These are phyloP conservation scores for Pseudocercospora fijiensis DNA, from an alignment of 2,329 filamentous ascomycete genomes.

Conservation along the genomic window DNA sequence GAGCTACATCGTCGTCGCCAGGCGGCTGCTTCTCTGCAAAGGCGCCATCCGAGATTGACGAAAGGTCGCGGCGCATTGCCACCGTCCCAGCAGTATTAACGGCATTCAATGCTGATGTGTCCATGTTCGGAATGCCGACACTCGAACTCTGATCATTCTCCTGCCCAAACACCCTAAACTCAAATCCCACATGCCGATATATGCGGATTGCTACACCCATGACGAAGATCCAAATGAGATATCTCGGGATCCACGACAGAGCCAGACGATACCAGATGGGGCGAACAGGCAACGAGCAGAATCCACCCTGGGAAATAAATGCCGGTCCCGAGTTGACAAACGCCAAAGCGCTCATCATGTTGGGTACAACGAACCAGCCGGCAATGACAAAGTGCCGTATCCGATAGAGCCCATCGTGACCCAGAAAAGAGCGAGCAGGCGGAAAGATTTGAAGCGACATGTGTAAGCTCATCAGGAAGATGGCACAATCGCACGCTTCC, in stretches of 20 bases:
- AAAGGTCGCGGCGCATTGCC: slow-evolving; percentile 15
- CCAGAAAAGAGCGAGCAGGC: slow-evolving; percentile 44
- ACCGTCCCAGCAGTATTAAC: background rate
- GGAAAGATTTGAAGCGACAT: slow-evolving; percentile 70
- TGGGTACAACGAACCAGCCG: slow-evolving; percentile 58
- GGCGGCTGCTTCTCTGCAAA: slow-evolving; percentile 20
- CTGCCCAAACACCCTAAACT: slow-evolving; percentile 44
- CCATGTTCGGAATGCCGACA: slow-evolving; percentile 12
- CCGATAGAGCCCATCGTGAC: slow-evolving; percentile 66
- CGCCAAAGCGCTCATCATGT: slow-evolving; percentile 61
- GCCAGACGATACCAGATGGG: slow-evolving; percentile 68
- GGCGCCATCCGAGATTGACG: slow-evolving; percentile 19
- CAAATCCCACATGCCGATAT: slow-evolving; percentile 63
- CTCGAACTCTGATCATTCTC: slow-evolving; percentile 31
- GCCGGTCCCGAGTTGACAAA: slow-evolving; percentile 58
- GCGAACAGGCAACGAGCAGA: slow-evolving; percentile 67
- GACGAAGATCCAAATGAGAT: slow-evolving; percentile 65
- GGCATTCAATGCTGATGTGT: slow-evolving; percentile 10
- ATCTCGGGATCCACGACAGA: slow-evolving; percentile 72
- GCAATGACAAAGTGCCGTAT: slow-evolving; percentile 62
- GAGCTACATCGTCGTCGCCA: slow-evolving; percentile 26
- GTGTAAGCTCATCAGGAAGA: slow-evolving; percentile 72
- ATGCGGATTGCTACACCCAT: slow-evolving; percentile 65
- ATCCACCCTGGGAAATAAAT: slow-evolving; percentile 64
- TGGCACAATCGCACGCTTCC: slow-evolving; percentile 55